These are phyloP conservation scores for Alnus glutinosa DNA, from an alignment of 306 rosid genomes.

Conservation along the genomic window DNA sequence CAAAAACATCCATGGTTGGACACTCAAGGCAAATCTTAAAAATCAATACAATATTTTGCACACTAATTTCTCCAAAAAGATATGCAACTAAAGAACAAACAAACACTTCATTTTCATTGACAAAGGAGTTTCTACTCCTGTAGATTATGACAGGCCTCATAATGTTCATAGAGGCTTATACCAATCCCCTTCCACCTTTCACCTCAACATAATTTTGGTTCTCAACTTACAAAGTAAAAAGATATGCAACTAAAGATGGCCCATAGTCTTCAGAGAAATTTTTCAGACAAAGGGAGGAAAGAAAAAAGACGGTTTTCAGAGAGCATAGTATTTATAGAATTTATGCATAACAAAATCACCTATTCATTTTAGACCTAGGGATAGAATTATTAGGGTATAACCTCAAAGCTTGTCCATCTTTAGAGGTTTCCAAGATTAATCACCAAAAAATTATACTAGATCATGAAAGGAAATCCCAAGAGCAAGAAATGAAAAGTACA, in stretches of 20 bases:
- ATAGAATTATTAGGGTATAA: background rate
- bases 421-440: background rate
- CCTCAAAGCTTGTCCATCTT: slow-evolving; percentile 4
- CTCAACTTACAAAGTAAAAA: background rate
- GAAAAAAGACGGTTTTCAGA: background rate
- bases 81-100: background rate
- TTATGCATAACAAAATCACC: background rate
- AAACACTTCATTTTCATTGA: background rate
- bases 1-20: too few relatives aligned
- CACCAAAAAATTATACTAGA: background rate
- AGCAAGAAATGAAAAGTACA: background rate
- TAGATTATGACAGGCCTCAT: background rate
- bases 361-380: background rate
- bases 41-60: background rate
- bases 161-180: background rate
- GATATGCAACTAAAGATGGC: background rate
- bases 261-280: background rate
- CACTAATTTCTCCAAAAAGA: background rate
- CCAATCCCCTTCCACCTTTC: background rate
- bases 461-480: background rate
- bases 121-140: background rate
- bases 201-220: background rate
- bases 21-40: too few relatives aligned
- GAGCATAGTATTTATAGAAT: background rate
- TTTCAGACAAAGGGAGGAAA: background rate